These are phyloP conservation scores for Meyerozyma carpophila DNA, from an alignment of 1,139 yeast species.

Conservation along the genomic window DNA sequence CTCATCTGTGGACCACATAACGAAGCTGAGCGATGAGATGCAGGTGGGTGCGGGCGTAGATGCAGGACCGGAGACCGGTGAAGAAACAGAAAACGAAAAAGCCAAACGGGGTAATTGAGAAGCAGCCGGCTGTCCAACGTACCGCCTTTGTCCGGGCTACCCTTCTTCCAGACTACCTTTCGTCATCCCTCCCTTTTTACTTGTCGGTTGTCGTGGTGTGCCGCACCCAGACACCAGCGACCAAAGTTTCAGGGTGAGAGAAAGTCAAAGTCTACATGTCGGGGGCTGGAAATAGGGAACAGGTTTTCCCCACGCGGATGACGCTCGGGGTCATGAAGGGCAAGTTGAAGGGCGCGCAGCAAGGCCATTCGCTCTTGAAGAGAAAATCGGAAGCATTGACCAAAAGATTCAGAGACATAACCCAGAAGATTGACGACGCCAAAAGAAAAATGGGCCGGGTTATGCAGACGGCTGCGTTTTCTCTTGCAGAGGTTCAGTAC, in stretches of 20 bases:
- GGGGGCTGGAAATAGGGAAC: slow-evolving; percentile 61
- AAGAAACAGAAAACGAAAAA: not conserved
- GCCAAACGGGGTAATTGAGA: not conserved
- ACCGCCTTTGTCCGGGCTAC: no score
- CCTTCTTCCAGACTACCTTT: no score
- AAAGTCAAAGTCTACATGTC: slow-evolving; percentile 24
- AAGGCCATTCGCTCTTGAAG: slow-evolving; percentile 89
- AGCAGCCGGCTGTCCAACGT: not conserved
- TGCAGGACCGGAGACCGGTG: not conserved
- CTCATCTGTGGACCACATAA: not conserved
- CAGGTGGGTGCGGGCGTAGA: not conserved
- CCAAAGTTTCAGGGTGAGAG: not conserved
- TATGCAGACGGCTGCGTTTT: slow-evolving; percentile 97
- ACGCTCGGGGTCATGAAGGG: slow-evolving; percentile 92
- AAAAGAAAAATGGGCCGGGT: slow-evolving; percentile 97
- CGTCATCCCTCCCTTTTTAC: no score
- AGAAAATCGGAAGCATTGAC: slow-evolving; percentile 97
- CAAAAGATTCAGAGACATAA: slow-evolving; percentile 91
- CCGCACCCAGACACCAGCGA: not conserved
- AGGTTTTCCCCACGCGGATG: slow-evolving; percentile 96
- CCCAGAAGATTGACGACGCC: slow-evolving; percentile 90
- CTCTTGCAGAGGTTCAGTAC: slow-evolving; percentile 93
- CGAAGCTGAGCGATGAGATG: not conserved
- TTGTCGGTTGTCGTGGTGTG: no score
- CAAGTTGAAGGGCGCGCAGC: slow-evolving; percentile 94